Base-by-base conservation (phyloP, 371 early-diverging fungal genomes). In the Mucor sp. region DNA sequence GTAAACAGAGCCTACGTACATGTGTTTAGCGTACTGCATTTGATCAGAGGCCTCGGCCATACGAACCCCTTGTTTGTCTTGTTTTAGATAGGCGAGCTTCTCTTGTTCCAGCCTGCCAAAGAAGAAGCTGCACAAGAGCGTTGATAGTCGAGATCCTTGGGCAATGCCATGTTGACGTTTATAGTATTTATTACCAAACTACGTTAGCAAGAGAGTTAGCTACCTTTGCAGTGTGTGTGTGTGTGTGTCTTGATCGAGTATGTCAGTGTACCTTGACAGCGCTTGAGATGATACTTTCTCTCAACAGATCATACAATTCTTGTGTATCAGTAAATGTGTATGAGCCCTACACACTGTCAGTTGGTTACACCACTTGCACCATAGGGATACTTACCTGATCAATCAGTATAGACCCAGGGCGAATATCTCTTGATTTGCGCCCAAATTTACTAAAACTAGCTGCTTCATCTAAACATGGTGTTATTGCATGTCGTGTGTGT, bases 121-220 rank as follows among this genome's bases (percentile, higher is more conserved):
- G 61, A 89, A 93, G 41, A 94, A 81, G 68, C 91, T 90, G 65
- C 96, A 97, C 33, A 97, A 83, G 5, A 94, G 59, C 15, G 92
- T 82, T 0, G 97, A 97, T 19, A 97, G 67, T 28, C 89, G 77
- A 6, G 96, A 97, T 0, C 97, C 97, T 71, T 97, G 97, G 0
- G 97, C 94, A 41, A 97, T 94, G 4, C 97, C 97, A 1, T 77
- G 74, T 0, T 70, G 75, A 60, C 95, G 95, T 37, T 76, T 78
- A 77, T 88, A 93, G 58, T 78, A 85, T 33, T 77, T 66, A 27
- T 71, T 73, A 4, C 84, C 87, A 39, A 86, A 66, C 83, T 85
- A 47, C 19, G 21, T 11, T 21, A 6, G 9, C n/a, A 47, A 44
- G 7, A 0, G 23, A 9, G 3, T 19, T 0, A 47, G 21, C 21